Evolutionary conservation across 169 alveolate species (phyloP).

Genomic region (Cryptosporidium tyzzeri): DNA sequence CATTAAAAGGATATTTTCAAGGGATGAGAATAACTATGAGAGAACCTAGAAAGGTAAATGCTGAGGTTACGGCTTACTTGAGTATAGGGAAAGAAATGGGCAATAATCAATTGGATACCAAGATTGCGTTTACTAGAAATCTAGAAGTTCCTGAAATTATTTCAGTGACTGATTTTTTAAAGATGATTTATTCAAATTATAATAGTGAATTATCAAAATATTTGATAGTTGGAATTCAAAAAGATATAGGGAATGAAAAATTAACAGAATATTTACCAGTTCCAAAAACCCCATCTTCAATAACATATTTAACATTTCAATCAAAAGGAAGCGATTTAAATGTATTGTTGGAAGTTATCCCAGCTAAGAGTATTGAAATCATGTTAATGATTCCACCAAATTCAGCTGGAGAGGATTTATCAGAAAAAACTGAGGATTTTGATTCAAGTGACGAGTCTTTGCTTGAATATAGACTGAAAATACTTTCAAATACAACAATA

Average conservation of each 20-base stretch:
- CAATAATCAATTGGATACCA: neutral
- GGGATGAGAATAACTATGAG: constrained; percentile 1
- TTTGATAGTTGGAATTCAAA: constrained; percentile 41
- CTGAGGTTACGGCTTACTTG: constrained; percentile 1
- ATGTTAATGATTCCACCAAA: constrained; percentile 29
- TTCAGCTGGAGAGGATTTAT: constrained; percentile 19
- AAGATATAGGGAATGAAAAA: constrained; percentile 3
- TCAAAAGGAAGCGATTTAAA: neutral
- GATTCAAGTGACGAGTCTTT: constrained; percentile 1
- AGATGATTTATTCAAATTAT: neutral
- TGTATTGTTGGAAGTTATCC: constrained; percentile 26
- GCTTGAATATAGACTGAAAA: constrained; percentile 31
- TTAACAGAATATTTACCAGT: constrained; percentile 23
- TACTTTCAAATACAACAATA: constrained; percentile 22
- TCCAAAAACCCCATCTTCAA: constrained; percentile 62
- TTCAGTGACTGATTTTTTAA: constrained; percentile 28
- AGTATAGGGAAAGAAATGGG: neutral
- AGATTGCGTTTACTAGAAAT: neutral
- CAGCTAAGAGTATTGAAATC: constrained; percentile 23
- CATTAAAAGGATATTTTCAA: neutral
- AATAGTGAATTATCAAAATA: constrained; percentile 15
- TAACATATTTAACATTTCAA: constrained; percentile 45
- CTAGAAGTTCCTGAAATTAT: constrained; percentile 54
- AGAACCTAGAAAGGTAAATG: neutral
- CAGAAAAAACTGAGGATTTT: neutral